Evolutionary conservation across 805 yeast genomes (phyloP).

Genomic region (Schwanniomyces sp.): DNA sequence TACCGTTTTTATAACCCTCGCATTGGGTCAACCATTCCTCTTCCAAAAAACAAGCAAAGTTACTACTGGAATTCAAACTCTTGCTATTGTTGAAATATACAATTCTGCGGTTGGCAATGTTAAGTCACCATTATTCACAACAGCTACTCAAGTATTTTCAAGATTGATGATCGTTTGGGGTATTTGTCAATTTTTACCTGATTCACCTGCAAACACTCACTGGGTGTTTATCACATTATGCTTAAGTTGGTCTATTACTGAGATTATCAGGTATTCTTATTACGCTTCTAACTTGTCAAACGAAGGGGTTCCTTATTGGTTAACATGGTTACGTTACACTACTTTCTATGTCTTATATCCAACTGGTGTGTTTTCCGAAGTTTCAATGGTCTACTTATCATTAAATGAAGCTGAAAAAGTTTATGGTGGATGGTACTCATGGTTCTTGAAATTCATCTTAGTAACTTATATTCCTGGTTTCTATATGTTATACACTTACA

Average conservation of each 20-base stretch:
- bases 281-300: conserved; percentile 68
- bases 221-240: conserved; percentile 68
- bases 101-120: conserved; percentile 81
- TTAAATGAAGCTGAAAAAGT: conserved; percentile 62
- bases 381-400: conserved; percentile 65
- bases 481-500: conserved; percentile 79
- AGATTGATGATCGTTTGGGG: conserved; percentile 83
- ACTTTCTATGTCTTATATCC: conserved; percentile 85
- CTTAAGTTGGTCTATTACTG: conserved; percentile 93
- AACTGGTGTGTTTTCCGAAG: conserved; percentile 86
- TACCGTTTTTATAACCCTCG: conserved; percentile 30
- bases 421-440: conserved; percentile 52
- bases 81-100: conserved; percentile 77
- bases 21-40: conserved; percentile 63
- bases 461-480: conserved; percentile 82
- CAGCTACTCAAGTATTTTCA: conserved; percentile 84
- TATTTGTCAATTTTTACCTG: conserved; percentile 71
- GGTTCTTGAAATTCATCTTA: conserved; percentile 56
- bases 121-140: conserved; percentile 80
- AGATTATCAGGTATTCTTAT: conserved; percentile 82
- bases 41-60: conserved; percentile 58
- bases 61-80: conserved; percentile 68
- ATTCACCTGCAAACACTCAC: conserved; percentile 59
- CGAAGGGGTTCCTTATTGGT: conserved; percentile 54
- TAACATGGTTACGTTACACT: conserved; percentile 79